Evolutionary conservation across 2,329 filamentous ascomycete genomes (phyloP), one percentile per base, ranked within the genome.

Genomic region (Paraphoma sp.): DNA sequence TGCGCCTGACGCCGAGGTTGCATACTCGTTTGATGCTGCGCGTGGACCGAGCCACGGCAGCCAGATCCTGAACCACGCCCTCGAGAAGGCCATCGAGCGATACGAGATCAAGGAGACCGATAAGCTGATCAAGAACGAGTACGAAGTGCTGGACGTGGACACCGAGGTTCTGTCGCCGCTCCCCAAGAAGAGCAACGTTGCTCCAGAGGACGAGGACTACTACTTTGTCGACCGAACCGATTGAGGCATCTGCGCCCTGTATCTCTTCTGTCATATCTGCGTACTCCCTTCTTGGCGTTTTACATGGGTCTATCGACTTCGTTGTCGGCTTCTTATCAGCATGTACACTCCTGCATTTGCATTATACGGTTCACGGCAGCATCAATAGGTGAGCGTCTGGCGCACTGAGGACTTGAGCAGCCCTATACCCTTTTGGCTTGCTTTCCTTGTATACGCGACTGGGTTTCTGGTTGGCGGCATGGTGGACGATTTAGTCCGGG

Each of bases 51-150:
- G 73, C 56, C 77, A 81, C 48, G 85, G 85, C 41, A 83, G 83
- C 72, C 83, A 85, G 68, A 81, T 88, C 68, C 78, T 88, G 47
- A 82, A 83, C 56, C 78, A 78, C 14, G 85, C 86, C 10, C 77
- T 88, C 33, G 80, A 79, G 53, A 82, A 85, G 72, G 86, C 86
- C 1, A 82, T 87, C 41, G 82, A 86, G 77, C 81, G 80, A 60
- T 88, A 82, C 68, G 85, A 88, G 75, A 83, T 81, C 59, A 82
- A 82, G 65, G 82, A 86, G 75, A 87, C 84, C 2, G 83, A 86
- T 74, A 85, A 86, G 75, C 72, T 88, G 46, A 82, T 86, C 71
- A 84, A 82, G 76, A 80, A 81, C 53, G 85, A 87, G 75, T 88
- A 87, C 64, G 85, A 87, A 68, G 80, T 79, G 64, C 82, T 78